These are phyloP conservation scores for Didymella arachidicola DNA, from an alignment of 2,329 filamentous ascomycete species.

Conservation along the genomic window DNA sequence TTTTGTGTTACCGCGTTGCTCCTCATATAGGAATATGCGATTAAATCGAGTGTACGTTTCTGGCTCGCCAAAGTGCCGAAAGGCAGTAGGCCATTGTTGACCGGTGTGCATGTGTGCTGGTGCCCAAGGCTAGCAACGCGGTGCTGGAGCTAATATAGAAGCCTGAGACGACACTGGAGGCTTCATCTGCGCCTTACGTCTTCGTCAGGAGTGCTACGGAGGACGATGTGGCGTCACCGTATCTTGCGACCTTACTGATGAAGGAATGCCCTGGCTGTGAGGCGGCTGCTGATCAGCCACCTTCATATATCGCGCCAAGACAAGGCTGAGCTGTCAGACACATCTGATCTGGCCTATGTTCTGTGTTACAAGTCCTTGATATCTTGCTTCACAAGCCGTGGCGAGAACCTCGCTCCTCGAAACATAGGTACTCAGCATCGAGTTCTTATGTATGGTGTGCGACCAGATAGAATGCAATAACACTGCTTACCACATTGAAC, in stretches of 20 bases:
- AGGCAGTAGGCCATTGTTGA: conserved; percentile 11
- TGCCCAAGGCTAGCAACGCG: conserved; percentile 7
- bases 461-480: neutral
- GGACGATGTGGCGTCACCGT: conserved; percentile 5
- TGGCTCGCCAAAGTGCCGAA: conserved; percentile 27
- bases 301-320: conserved; percentile 17
- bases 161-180: neutral
- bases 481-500: neutral
- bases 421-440: no score
- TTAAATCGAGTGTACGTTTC: conserved; percentile 8
- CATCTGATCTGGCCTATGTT: conserved; percentile 12
- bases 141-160: neutral
- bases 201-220: neutral
- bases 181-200: neutral
- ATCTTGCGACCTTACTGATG: conserved; percentile 9
- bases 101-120: conserved; percentile 12
- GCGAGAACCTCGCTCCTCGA: neutral
- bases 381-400: neutral
- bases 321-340: conserved; percentile 24
- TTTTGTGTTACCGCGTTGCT: conserved; percentile 31
- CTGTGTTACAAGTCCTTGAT: conserved; percentile 4
- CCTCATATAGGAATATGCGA: conserved; percentile 6
- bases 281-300: conserved; percentile 8
- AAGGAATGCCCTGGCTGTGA: conserved; percentile 11
- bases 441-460: neutral